Base-by-base conservation (phyloP, 140 eudicot species). In the Oenanthe javanica region DNA sequence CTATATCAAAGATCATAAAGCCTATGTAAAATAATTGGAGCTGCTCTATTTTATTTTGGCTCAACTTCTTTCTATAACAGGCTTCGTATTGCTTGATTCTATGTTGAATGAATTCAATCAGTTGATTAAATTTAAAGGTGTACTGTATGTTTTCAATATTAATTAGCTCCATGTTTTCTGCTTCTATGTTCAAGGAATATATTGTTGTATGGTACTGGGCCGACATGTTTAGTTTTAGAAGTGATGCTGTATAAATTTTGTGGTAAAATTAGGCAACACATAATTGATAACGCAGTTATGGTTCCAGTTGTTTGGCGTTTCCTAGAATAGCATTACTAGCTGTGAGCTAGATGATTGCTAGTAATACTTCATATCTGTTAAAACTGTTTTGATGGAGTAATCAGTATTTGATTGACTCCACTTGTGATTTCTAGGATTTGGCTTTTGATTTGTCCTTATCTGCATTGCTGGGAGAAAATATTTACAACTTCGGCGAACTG, bases 401-500 rank as follows among this genome's bases (percentile, higher is more conserved):
- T 55, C 64, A 19, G 64, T 55, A 12, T 13, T 51, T 55, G 10
- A 16, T 54, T 54, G 10, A 54, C 63, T 55, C 10, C 9, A 55
- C 50, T 36, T 27, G 0, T 52, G 46, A 52, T 77, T 23, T 72
- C 67, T 21, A 93, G 98, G 98, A 91, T 84, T 89, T 93, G 92
- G 98, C 98, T 19, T 93, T 90, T 90, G 98, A 93, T 80, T 75
- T 93, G 46, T 93, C 98, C 5, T 86, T 93, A 43, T 91, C 97
- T 84, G 98, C 98, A 49, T 82, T 93, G 86, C 84, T 93, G 82
- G 98, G 98, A 63, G 98, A 93, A 25, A 91, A 90, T 89, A 91
- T 93, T 80, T 93, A 93, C 96, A 93, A 91, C 88, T 93, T 93
- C 45, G 98, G 98, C 47, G 98, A 93, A 82, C 90, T 93, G 64